phyloP scores from a whole-genome alignment of 225 moss, liverwort and hornwort genomes.

The Pseudisothecium myosuroides region DNA sequence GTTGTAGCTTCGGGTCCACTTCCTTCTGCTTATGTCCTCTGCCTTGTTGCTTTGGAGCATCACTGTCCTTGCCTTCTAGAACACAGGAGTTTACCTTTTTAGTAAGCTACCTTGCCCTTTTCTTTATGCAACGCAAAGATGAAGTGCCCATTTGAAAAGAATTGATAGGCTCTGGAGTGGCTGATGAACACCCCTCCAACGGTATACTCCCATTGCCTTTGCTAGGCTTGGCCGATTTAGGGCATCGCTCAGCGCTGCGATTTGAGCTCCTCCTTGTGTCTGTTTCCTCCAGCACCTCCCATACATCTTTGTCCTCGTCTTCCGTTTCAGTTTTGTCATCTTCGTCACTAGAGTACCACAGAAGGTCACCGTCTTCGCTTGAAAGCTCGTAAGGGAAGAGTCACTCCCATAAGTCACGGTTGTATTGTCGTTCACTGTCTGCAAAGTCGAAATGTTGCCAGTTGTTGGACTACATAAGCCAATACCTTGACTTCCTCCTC shows the following conservation, averaged over 20 bases:
- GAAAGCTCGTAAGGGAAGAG: accelerated
- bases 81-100: accelerated
- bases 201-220: accelerated
- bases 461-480: no score
- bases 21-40: no score
- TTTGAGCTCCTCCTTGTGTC: no score
- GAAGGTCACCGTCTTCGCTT: accelerated
- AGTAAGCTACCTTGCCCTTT: no score
- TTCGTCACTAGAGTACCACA: accelerated
- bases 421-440: no score
- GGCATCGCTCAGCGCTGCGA: accelerated
- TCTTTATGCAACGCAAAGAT: no score
- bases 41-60: no score
- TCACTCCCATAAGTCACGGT: accelerated
- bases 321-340: accelerated
- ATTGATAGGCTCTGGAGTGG: accelerated
- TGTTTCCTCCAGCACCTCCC: accelerated
- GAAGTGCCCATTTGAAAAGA: accelerated
- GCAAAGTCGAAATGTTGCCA: no score
- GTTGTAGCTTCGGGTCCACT: no score
- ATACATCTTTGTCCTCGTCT: no score
- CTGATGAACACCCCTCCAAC: accelerated
- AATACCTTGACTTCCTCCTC: accelerated
- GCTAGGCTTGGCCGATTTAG: accelerated
- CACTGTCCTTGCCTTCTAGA: no score